Evolutionary conservation across 495 filamentous ascomycete species (phyloP), one percentile per base, ranked within the genome.

Genomic region (Xylaria palmicola): DNA sequence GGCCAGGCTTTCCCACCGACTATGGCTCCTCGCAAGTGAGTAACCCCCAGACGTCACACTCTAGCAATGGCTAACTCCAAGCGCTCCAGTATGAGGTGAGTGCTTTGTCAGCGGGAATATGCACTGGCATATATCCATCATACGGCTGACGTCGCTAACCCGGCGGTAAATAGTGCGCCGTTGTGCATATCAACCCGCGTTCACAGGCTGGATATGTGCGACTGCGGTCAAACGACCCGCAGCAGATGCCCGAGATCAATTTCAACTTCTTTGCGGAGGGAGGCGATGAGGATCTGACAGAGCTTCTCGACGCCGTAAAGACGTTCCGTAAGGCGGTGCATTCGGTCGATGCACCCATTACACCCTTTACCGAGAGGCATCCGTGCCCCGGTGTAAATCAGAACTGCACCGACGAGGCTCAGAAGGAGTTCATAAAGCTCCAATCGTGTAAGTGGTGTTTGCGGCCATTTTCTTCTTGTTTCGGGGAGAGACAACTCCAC

Each of bases 261-360:
- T 81, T 86, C 66, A 77, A 81, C 49, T 86, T 83, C 67, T 87
- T 84, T 63, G 70, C 79, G 58, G 32, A 73, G 4, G 50, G 62
- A 27, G 72, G 62, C 17, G 75, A 74, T 13, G 60, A 76, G 36
- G 77, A 80, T 32, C 65, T 78, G n/a, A 67, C 75, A 17, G 83
- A 84, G 39, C 62, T 85, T 3, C 74, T 80, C 15, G 80, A 83
- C 36, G 84, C 70, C 0, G 76, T 81, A 50, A 68, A 80, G 53
- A 73, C 80, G 6, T 75, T 82, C 22, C 77, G 83, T 12, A 69
- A 76, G 10, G 79, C 73, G 1, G 69, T 74, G 56, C 63, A 70
- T 12, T 62, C 71, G 0, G 74, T 66, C 1, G 72, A 67, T 2
- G 68, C 54, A n/a, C 65, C 72, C 6, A 69, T 75, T 2, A 60